Evolutionary conservation across 2,329 filamentous ascomycete genomes (phyloP).

Genomic region (Colletotrichum karsti): DNA sequence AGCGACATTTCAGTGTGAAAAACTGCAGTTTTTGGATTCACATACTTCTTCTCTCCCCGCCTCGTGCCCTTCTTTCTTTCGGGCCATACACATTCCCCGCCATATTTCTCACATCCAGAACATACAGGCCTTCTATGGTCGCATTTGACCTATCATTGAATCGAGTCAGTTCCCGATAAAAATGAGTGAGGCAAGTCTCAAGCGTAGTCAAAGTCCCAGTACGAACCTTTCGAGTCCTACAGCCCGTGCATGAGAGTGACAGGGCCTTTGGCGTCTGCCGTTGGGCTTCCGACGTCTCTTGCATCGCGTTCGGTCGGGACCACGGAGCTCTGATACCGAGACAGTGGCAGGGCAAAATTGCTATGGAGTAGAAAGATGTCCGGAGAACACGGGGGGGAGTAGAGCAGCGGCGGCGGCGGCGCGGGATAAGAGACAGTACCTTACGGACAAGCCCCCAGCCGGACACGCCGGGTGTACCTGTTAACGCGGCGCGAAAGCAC

Average conservation of each 20-base stretch:
- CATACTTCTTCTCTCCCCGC: background rate
- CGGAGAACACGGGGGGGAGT: background rate
- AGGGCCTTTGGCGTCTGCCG: background rate
- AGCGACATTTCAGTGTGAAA: background rate
- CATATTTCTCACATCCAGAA: conserved; percentile 7
- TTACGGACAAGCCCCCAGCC: background rate
- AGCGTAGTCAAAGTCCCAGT: background rate
- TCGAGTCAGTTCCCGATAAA: background rate
- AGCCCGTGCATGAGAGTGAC: background rate
- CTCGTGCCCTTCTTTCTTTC: background rate
- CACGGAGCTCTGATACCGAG: background rate
- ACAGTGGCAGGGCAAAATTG: background rate
- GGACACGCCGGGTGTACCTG: background rate
- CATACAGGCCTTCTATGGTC: conserved; percentile 5
- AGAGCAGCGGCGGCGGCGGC: background rate
- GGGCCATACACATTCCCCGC: conserved; percentile 1
- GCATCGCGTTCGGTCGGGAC: background rate
- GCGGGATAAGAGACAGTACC: background rate
- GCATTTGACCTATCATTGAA: background rate
- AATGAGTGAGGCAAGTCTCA: background rate
- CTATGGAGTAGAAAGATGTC: background rate
- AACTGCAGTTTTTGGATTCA: too few relatives aligned
- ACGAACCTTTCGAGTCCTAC: background rate
- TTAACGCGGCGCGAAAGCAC: too few relatives aligned
- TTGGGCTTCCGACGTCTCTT: background rate